Evolutionary conservation across 306 rosid genomes (phyloP).

Genomic region (Rosa rugosa): DNA sequence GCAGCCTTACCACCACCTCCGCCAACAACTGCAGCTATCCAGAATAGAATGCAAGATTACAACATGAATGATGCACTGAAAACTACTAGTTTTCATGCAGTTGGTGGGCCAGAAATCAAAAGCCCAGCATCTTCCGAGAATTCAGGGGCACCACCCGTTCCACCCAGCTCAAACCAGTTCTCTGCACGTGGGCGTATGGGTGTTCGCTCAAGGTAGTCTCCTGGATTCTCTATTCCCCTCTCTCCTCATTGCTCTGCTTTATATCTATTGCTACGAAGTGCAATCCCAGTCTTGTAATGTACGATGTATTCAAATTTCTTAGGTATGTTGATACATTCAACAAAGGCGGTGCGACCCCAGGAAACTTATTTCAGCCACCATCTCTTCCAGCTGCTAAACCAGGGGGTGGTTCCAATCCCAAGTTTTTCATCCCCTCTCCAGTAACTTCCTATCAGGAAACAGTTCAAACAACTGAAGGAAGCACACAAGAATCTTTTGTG

Average conservation of each 20-base stretch:
- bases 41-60: conserved; percentile 56
- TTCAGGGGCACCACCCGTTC: conserved; percentile 59
- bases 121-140: conserved; percentile 37
- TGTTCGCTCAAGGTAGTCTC: conserved; percentile 58
- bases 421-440: conserved; percentile 64
- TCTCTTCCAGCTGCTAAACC: conserved; percentile 60
- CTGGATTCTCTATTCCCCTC: not conserved
- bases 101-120: conserved; percentile 27
- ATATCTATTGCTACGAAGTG: not conserved
- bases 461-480: conserved; percentile 38
- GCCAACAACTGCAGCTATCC: conserved; percentile 60
- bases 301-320: conserved; percentile 18
- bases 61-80: conserved; percentile 18
- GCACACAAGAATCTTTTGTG: conserved; percentile 36
- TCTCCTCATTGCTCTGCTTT: conserved; percentile 1
- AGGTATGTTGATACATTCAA: conserved; percentile 89
- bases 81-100: conserved; percentile 18
- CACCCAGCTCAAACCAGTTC: conserved; percentile 64
- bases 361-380: conserved; percentile 64
- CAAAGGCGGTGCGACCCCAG: conserved; percentile 47
- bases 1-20: conserved; percentile 70
- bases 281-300: not conserved
- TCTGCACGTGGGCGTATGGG: conserved; percentile 59
- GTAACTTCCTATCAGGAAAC: conserved; percentile 40
- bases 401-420: conserved; percentile 48